Evolutionary conservation across 2,329 filamentous ascomycete species (phyloP).

Genomic region (Tolypocladium pustulatum): DNA sequence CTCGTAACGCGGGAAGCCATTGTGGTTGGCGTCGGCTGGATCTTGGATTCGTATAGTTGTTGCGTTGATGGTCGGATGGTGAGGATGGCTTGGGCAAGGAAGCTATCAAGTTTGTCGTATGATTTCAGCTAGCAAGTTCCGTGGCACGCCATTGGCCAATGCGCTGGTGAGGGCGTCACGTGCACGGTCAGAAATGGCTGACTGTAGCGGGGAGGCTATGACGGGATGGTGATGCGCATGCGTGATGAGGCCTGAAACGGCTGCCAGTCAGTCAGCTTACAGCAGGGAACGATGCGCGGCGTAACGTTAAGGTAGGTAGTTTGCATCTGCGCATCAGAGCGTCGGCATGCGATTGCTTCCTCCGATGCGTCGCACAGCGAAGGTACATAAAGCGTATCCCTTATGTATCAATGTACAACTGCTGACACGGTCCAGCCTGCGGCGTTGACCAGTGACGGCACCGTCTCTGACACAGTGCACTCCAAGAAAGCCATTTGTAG

Average conservation of each 20-base stretch:
- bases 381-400: not conserved
- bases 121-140: not conserved
- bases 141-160: not conserved
- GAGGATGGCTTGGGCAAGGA: slow-evolving; percentile 1
- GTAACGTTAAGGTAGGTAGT: too few species aligned
- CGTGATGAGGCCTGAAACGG: not conserved
- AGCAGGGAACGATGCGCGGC: not conserved
- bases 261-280: not conserved
- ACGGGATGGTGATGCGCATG: not conserved
- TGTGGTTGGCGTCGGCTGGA: slow-evolving; percentile 14
- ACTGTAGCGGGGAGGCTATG: not conserved
- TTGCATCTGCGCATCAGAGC: not conserved
- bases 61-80: slow-evolving; percentile 9
- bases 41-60: not conserved
- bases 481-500: too few species aligned
- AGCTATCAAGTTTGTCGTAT: not conserved
- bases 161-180: not conserved
- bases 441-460: not conserved
- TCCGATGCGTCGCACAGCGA: not conserved
- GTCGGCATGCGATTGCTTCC: not conserved
- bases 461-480: not conserved
- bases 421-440: not conserved
- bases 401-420: not conserved
- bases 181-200: not conserved
- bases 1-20: slow-evolving; percentile 50